Evolutionary conservation across 163 green algal species (phyloP).

Genomic region (Scenedesmus sp.): DNA sequence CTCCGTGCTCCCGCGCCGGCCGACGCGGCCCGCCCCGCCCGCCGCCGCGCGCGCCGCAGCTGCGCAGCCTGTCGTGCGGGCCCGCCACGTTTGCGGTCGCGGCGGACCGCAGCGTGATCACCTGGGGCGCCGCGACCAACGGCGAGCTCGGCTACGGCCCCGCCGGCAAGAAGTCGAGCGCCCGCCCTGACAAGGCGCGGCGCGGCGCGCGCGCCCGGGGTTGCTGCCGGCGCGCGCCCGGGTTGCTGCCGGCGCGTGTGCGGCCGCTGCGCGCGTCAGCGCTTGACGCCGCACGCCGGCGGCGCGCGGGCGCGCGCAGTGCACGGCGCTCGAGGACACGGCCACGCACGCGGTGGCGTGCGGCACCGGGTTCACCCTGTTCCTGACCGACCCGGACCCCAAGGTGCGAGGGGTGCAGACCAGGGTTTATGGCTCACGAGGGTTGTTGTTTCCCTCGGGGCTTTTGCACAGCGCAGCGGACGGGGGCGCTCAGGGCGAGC

Average conservation of each 20-base stretch:
- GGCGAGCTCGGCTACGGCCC: slow-evolving; percentile 93
- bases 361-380: slow-evolving; percentile 86
- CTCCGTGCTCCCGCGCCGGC: not conserved
- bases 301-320: slow-evolving; percentile 57
- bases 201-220: not conserved
- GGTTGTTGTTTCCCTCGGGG: not conserved
- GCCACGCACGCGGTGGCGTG: slow-evolving; percentile 74
- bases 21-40: too few species aligned
- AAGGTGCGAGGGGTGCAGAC: slow-evolving; percentile 29
- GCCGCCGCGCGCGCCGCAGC: slow-evolving; percentile 8
- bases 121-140: slow-evolving; percentile 82
- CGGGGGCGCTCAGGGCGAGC: too few species aligned
- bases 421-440: slow-evolving; percentile 20
- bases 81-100: slow-evolving; percentile 78
- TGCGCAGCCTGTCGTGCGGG: slow-evolving; percentile 77
- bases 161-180: slow-evolving; percentile 90
- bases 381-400: slow-evolving; percentile 74
- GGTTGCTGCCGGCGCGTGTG: too few species aligned
- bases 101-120: slow-evolving; percentile 85
- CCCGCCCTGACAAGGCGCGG: slow-evolving; percentile 84
- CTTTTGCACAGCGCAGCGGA: too few species aligned
- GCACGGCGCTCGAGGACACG: slow-evolving; percentile 74
- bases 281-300: too few species aligned
- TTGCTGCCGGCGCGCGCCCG: not conserved
- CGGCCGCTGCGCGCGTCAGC: too few species aligned